Percentiles rank a stretch among this genome's conserved stretches.
Evolutionary conservation across 768 basidiomycete species (phyloP).

Genomic region (Crucibulum laeve): DNA sequence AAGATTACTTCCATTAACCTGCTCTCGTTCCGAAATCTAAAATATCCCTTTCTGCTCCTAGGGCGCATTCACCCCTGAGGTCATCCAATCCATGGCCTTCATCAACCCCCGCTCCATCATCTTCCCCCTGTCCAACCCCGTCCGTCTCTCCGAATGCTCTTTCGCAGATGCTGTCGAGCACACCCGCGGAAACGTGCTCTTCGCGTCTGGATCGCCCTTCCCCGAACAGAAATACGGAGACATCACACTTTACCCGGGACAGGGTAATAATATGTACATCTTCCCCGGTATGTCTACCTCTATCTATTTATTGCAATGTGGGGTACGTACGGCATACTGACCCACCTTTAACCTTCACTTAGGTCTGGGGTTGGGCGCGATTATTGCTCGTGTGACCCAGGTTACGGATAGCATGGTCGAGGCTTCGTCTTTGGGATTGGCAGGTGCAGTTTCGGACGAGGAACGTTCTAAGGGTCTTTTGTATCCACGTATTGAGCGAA

Average conservation of each 20-base stretch:
- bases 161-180: constrained; percentile 71
- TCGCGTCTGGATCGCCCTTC: constrained; percentile 90
- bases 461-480: constrained; percentile 66
- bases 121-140: constrained; percentile 91
- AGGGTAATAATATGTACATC: constrained; percentile 95
- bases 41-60: constrained; percentile 12
- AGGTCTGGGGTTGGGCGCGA: constrained; percentile 77
- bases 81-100: constrained; percentile 72
- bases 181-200: constrained; percentile 74
- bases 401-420: constrained; percentile 91
- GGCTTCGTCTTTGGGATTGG: constrained; percentile 77
- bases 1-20: constrained; percentile 9
- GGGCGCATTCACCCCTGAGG: constrained; percentile 72
- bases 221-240: constrained; percentile 53
- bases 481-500: constrained; percentile 81
- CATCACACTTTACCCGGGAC: constrained; percentile 65
- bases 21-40: background rate
- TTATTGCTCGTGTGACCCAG: constrained; percentile 59
- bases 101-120: constrained; percentile 84
- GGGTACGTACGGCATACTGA: constrained; percentile 1
- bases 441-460: constrained; percentile 64
- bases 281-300: constrained; percentile 47
- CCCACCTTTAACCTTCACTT: constrained; percentile 16
- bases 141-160: constrained; percentile 75
- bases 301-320: background rate